Evolutionary conservation across 176 grass and related monocot species (phyloP), one percentile per base, ranked within the genome.

Genomic region (Miscanthus lutarioriparius): DNA sequence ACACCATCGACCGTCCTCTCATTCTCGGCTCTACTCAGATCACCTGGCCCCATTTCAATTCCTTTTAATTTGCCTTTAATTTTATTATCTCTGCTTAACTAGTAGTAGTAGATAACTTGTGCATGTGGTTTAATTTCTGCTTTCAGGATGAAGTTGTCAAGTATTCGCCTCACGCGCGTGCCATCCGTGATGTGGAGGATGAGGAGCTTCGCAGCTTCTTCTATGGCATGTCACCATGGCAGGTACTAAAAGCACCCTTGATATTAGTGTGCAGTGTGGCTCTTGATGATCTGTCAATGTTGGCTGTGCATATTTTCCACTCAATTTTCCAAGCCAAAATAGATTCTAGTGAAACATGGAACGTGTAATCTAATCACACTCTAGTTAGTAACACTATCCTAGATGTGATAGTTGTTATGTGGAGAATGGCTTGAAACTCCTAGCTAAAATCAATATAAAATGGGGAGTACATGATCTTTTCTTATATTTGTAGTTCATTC

Each of bases 221-320:
- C 96, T 93, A 90, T 74, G 96, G 96, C 85, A 98, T 98, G 96
- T 98, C 96, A 64, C 91, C 96, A 37, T 97, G 90, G 92, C 93
- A 95, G 93, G 93, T 95, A 88, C 17, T 23, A 25, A 13, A 23
- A 14, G 3, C 33, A 68, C 17, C 16, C 7, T 38, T 68, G 4
- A 13, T 25, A 20, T 49, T 70, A 13, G 0, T 72, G 27, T 45
- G 12, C 40, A 45, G 69, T 16, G 13, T n/a, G 54, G 0, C 40
- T 40, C 68, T 71, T 5, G 17, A 43, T 14, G 64, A 66, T 38
- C 16, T 38, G 4, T 25, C 14, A 8, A 1, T 8, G 71, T 30
- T 28, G 8, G 43, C 71, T 49, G 17, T 74, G 15, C 13, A 48
- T 47, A 25, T 30, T 74, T 28, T 48, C 7, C 14, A 37, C 30